phyloP scores from a whole-genome alignment of 768 basidiomycete genomes.

The Rhizopogon sp. region DNA sequence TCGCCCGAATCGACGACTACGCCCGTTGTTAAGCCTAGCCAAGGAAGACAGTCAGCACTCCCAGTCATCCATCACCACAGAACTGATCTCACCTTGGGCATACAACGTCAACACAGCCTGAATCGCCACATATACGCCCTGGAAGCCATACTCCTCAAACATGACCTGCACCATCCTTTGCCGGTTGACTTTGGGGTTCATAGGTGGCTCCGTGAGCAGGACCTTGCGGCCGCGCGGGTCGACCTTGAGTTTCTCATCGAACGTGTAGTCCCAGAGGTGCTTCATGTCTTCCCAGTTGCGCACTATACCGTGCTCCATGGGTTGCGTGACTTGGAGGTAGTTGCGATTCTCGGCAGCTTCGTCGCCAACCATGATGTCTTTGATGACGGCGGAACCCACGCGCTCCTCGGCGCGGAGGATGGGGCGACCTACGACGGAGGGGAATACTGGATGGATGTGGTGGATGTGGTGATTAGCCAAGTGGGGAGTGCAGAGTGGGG shows the following conservation, averaged over 20 bases:
- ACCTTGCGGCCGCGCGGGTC: constrained; percentile 86
- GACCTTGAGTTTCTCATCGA: constrained; percentile 89
- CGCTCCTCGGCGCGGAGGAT: constrained; percentile 98
- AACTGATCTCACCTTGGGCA: constrained; percentile 75
- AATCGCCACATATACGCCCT: constrained; percentile 94
- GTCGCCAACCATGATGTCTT: constrained; percentile 98
- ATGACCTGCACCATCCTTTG: constrained; percentile 96
- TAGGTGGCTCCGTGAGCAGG: constrained; percentile 94
- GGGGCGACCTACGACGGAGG: constrained; percentile 93
- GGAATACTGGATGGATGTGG: constrained; percentile 54
- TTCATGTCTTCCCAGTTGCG: constrained; percentile 99
- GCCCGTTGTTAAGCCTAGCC: constrained; percentile 88
- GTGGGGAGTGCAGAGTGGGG: neutral
- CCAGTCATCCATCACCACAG: neutral
- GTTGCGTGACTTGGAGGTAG: constrained; percentile 94
- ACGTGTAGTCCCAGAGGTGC: constrained; percentile 97
- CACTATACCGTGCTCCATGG: constrained; percentile 99
- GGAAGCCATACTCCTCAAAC: constrained; percentile 98
- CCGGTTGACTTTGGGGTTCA: constrained; percentile 95
- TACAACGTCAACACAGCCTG: constrained; percentile 98
- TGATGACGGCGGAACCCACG: constrained; percentile 79
- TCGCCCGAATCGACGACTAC: constrained; percentile 99
- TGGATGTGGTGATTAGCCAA: neutral
- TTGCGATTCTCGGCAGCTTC: constrained; percentile 92
- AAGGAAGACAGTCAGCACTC: neutral